A percentile compares a stretch with the other conserved stretches of the same genome.
phyloP scores from a whole-genome alignment of 2,329 filamentous ascomycete genomes.

The Sporothrix brasiliensis region DNA sequence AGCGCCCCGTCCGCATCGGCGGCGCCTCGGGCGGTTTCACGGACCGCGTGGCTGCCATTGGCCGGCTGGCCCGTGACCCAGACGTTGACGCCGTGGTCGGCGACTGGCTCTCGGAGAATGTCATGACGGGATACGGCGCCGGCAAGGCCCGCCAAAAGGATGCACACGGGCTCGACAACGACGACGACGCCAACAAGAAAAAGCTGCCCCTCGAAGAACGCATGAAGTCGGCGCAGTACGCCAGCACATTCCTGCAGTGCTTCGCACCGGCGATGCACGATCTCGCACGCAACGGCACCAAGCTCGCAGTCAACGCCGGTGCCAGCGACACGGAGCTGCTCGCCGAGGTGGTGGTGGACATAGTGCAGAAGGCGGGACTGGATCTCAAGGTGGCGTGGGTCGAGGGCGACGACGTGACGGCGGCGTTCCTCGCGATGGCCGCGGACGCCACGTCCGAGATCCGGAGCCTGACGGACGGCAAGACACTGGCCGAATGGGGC shows the following conservation, averaged over 20 bases:
- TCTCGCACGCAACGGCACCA: conserved; percentile 39
- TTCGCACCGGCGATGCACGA: conserved; percentile 41
- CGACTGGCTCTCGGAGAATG: conserved; percentile 36
- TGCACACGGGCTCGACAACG: too few species aligned
- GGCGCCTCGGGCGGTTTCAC: conserved; percentile 42
- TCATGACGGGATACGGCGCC: conserved; percentile 32
- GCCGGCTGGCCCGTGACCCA: conserved; percentile 36
- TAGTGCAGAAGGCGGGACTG: conserved; percentile 36
- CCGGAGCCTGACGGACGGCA: conserved; percentile 31
- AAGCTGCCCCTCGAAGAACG: conserved; percentile 36
- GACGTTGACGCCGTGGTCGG: conserved; percentile 36
- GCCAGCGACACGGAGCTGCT: conserved; percentile 40
- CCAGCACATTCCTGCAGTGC: conserved; percentile 42
- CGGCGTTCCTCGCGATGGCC: conserved; percentile 31
- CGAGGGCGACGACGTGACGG: conserved; percentile 42
- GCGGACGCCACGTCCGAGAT: conserved; percentile 30
- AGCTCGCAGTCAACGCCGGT: conserved; percentile 43
- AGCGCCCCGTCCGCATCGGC: conserved; percentile 40
- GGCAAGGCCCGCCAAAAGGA: conserved; percentile 27
- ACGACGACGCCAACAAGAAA: conserved; percentile 32
- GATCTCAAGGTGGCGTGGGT: conserved; percentile 43
- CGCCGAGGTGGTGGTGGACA: conserved; percentile 33
- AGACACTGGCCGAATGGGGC: conserved; percentile 34
- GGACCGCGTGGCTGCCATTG: conserved; percentile 42
- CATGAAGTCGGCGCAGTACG: conserved; percentile 38